Evolutionary conservation across 2,329 filamentous ascomycete species (phyloP).

Genomic region (Aspergillus aculeatus): DNA sequence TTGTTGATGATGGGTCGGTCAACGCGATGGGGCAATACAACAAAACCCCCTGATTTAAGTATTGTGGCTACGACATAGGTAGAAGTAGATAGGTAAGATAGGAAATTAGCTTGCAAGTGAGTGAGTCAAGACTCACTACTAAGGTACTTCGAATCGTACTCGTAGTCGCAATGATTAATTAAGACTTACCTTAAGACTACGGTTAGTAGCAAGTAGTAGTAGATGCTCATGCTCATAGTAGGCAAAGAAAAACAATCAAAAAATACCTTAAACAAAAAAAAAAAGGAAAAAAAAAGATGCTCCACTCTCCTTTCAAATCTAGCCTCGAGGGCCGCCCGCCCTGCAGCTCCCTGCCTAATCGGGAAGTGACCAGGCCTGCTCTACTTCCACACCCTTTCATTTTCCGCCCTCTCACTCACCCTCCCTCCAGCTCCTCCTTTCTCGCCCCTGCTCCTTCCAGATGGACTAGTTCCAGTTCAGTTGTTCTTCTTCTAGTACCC

Average conservation of each 20-base stretch:
- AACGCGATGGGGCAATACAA: conserved; percentile 1
- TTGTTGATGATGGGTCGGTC: not conserved
- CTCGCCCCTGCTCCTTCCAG: conserved; percentile 20
- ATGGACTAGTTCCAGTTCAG: too few relatives aligned
- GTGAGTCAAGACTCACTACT: not conserved
- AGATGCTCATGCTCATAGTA: not conserved
- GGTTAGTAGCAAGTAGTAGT: not conserved
- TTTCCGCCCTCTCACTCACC: conserved; percentile 1
- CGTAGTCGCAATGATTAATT: too few relatives aligned
- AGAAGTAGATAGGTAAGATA: not conserved
- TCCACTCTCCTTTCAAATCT: conserved; percentile 9
- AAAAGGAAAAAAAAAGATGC: not conserved
- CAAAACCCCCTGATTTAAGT: not conserved
- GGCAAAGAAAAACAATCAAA: not conserved
- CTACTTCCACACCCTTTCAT: conserved; percentile 15
- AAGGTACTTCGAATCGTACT: too few relatives aligned
- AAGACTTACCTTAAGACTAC: too few relatives aligned
- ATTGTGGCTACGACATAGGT: not conserved
- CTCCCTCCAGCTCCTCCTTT: conserved; percentile 4
- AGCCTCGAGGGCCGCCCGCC: conserved; percentile 21
- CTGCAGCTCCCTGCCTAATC: conserved; percentile 27
- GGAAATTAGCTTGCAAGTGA: not conserved
- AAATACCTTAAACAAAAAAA: not conserved
- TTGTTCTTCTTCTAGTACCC: conserved; percentile 27
- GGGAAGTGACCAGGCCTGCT: conserved; percentile 11